A percentile compares a stretch with the other conserved stretches of the same genome.
Conservation (phyloP, 768 basidiomycete genomes). For the Pilatotrama ljubarskyi region DNA sequence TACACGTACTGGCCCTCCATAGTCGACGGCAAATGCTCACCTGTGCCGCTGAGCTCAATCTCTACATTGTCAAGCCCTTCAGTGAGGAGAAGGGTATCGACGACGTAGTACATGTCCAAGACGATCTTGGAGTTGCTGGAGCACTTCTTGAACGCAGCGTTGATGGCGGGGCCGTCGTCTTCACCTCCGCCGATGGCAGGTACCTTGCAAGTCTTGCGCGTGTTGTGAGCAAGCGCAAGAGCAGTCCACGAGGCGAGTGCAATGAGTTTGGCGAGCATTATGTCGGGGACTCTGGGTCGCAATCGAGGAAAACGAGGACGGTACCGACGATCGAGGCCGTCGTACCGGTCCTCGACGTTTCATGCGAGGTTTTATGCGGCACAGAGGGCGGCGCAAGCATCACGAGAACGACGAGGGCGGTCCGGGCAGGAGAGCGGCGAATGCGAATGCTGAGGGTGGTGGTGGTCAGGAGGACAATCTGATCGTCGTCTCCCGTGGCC, state of each 20-base stretch:
- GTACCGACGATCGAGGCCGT: neutral
- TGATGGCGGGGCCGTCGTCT: slow-evolving; percentile 40
- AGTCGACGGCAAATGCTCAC: slow-evolving; percentile 21
- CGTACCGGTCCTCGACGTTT: neutral
- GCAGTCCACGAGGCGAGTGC: slow-evolving; percentile 2
- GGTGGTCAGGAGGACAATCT: slow-evolving; percentile 13
- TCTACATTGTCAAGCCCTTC: slow-evolving; percentile 39
- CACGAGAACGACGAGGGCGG: slow-evolving; percentile 9
- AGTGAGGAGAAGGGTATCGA: slow-evolving; percentile 41
- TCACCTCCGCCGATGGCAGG: slow-evolving; percentile 34
- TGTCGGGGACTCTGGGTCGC: neutral
- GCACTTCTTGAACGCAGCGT: slow-evolving; percentile 35
- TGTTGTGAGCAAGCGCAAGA: slow-evolving; percentile 12
- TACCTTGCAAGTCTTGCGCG: slow-evolving; percentile 29
- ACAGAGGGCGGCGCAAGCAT: neutral
- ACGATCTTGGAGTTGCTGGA: slow-evolving; percentile 31
- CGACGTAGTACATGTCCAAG: slow-evolving; percentile 37
- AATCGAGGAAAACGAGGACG: neutral
- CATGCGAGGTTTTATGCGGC: neutral
- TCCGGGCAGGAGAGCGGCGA: neutral
- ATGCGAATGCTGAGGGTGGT: too few species aligned
- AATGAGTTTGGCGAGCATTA: slow-evolving; percentile 4
- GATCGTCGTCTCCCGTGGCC: neutral
- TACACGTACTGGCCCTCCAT: neutral
- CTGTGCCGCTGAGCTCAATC: slow-evolving; percentile 40